These are phyloP conservation scores for Schwanniomyces yamadae DNA, from an alignment of 805 yeast genomes.

Conservation along the genomic window DNA sequence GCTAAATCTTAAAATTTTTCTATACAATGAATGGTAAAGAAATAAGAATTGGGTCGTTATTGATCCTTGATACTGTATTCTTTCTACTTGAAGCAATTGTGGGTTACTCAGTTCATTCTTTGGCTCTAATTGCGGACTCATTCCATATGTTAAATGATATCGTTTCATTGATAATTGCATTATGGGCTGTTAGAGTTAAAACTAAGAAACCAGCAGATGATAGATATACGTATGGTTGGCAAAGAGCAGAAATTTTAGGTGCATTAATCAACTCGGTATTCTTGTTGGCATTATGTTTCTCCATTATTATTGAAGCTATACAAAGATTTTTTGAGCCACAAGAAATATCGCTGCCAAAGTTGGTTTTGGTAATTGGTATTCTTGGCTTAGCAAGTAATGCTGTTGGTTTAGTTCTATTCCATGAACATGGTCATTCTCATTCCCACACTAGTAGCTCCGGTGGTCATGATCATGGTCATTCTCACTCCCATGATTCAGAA, in stretches of 20 bases:
- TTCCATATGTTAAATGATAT: constrained; percentile 98
- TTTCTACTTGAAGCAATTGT: constrained; percentile 82
- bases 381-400: constrained; percentile 83
- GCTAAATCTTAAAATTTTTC: too few relatives aligned
- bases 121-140: constrained; percentile 93
- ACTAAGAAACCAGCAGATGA: constrained; percentile 79
- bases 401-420: constrained; percentile 82
- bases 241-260: constrained; percentile 94
- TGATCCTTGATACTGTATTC: constrained; percentile 75
- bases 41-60: constrained; percentile 65
- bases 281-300: constrained; percentile 84
- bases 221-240: constrained; percentile 95
- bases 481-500: constrained; percentile 5
- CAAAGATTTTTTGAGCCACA: constrained; percentile 86
- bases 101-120: constrained; percentile 89
- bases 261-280: constrained; percentile 94
- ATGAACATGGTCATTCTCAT: constrained; percentile 58
- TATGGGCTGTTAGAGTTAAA: constrained; percentile 95
- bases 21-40: constrained; percentile 53
- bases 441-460: constrained; percentile 49
- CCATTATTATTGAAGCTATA: constrained; percentile 88
- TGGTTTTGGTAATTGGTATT: constrained; percentile 77
- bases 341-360: constrained; percentile 74
- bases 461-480: constrained; percentile 46
- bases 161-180: constrained; percentile 81